Percentiles rank a stretch among this genome's conserved stretches.
phyloP scores from a whole-genome alignment of 805 yeast species.

The Kockiozyma suomiensis region DNA sequence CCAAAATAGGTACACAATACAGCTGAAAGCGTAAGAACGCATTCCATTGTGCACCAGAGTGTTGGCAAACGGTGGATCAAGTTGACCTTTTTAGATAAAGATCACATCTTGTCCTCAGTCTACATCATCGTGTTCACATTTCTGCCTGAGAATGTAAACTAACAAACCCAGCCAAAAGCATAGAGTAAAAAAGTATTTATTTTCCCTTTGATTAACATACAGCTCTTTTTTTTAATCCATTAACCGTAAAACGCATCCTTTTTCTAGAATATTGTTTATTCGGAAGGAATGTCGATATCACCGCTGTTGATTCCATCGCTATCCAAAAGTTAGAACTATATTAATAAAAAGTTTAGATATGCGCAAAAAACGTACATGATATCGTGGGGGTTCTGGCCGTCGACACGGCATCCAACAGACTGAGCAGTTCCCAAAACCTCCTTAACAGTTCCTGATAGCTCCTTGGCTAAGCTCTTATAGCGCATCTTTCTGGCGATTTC shows the following conservation, averaged over 20 bases:
- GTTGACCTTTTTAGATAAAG: not conserved
- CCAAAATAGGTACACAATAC: conserved; percentile 84
- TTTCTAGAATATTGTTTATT: conserved; percentile 22
- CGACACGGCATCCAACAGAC: conserved; percentile 99
- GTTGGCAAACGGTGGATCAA: conserved; percentile 70
- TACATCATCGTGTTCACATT: not conserved
- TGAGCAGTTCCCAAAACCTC: conserved; percentile 99
- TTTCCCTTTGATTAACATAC: conserved; percentile 26
- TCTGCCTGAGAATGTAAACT: not conserved
- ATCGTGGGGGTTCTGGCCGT: conserved; percentile 99
- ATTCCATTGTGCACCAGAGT: conserved; percentile 77
- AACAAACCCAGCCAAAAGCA: not conserved
- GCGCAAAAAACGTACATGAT: conserved; percentile 54
- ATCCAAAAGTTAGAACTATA: too few species aligned
- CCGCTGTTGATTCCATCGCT: conserved; percentile 95
- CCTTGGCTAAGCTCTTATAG: conserved; percentile 97
- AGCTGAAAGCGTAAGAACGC: not conserved
- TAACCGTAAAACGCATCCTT: conserved; percentile 2
- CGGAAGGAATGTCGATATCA: conserved; percentile 69
- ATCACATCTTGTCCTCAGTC: not conserved
- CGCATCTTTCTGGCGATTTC: conserved; percentile 98
- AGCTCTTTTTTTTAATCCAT: conserved; percentile 18
- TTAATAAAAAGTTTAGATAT: not conserved
- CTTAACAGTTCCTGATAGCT: conserved; percentile 93
- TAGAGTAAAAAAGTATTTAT: conserved; percentile 11